Evolutionary conservation across 1,284 basidiomycete species (phyloP), one percentile per base, ranked within the genome.

Genomic region (Wolfiporia cocos): DNA sequence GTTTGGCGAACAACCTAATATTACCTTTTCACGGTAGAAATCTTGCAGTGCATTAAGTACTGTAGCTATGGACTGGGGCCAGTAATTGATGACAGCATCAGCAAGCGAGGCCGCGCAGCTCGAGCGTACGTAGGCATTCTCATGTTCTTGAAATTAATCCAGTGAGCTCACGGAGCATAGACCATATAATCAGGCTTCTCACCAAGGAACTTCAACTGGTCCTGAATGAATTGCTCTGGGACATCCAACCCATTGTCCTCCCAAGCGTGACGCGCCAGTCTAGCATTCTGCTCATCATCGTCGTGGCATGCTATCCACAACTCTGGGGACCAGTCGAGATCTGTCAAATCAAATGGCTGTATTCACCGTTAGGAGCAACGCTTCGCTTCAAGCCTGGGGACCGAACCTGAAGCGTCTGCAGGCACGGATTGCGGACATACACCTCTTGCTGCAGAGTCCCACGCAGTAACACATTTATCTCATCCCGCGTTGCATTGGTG

Each of bases 241-340:
- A 96, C 80, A 56, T 98, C 92, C 28, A 99, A 65, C 10, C 90
- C 94, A 54, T 99, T 99, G 55, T 99, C 96, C 45, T 96, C 93
- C 95, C 94, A 99, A 10, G 93, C 63, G 54, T 86, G 81, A 21
- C 71, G 69, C 6, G 94, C 94, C 30, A 98, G 68, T 34, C 85
- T 73, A 0, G 84, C 82, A 51, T 96, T 97, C 57, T 95, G 90
- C 52, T 92, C 90, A 58, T 99, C 95, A 5, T 79, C 78, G 49
- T 99, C 96, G 54, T 98, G 92, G 48, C 79, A 85, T 3, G 89
- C 88, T 29, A 98, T 76, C 82, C 91, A 93, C 1, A 99, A 65
- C 59, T 91, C 83, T 1, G 88, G 76, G 5, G 86, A 90, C 85
- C 93, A 99, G 48, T 95, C 93, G 32, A 92, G 63, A 40, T 98